These are phyloP conservation scores for Cladosporium sp. DNA, from an alignment of 2,329 filamentous ascomycete genomes.

Conservation along the genomic window DNA sequence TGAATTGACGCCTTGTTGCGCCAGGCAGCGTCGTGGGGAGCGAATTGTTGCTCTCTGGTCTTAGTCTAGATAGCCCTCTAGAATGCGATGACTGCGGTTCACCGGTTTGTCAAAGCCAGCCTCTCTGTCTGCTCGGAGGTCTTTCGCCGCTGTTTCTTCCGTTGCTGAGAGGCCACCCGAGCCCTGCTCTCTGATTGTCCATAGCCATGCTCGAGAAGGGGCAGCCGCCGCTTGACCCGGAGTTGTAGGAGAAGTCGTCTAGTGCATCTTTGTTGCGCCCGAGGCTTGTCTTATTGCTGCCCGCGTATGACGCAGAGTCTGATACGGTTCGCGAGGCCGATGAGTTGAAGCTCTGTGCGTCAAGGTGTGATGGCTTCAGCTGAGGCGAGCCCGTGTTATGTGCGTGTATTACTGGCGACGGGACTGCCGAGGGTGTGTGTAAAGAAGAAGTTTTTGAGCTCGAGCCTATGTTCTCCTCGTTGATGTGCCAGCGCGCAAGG, in stretches of 20 bases:
- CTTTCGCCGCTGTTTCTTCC: background rate
- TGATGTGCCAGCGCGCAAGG: conserved; percentile 69
- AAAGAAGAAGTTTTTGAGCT: background rate
- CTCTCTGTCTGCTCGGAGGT: background rate
- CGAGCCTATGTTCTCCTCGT: conserved; percentile 3
- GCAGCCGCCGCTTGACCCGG: background rate
- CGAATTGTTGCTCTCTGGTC: too few species aligned
- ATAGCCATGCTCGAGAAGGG: conserved; percentile 1
- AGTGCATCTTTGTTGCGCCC: conserved; percentile 6
- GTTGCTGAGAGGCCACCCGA: conserved; percentile 5
- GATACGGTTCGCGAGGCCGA: background rate
- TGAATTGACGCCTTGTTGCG: too few species aligned
- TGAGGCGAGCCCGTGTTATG: background rate
- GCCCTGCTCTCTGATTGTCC: conserved; percentile 8
- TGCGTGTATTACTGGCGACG: background rate
- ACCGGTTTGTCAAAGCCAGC: conserved; percentile 1
- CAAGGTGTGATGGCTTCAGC: background rate
- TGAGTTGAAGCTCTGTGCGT: background rate
- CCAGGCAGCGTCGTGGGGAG: too few species aligned
- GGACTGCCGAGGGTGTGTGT: background rate
- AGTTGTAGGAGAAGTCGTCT: background rate
- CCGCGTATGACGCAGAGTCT: conserved; percentile 2
- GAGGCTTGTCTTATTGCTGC: conserved; percentile 7
- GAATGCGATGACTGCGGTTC: too few species aligned
- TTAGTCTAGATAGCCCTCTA: too few species aligned